Percentiles rank a stretch among this genome's conserved stretches.
phyloP scores from a whole-genome alignment of 108 stramenopile genomes.

The Stephanodiscus triporus region DNA sequence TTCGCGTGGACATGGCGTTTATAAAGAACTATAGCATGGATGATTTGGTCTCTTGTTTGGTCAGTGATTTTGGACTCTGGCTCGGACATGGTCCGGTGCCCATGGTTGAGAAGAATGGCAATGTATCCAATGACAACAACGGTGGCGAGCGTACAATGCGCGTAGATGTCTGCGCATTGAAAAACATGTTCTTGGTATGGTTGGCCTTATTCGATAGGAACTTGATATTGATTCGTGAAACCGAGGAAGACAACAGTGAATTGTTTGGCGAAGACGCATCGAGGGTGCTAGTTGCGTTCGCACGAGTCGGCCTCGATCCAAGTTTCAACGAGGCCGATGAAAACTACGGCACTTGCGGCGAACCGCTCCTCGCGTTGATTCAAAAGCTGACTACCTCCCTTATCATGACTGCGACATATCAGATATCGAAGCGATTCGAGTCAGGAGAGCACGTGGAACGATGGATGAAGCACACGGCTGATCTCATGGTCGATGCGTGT shows the following conservation, averaged over 20 bases:
- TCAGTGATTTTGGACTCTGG: slow-evolving; percentile 45
- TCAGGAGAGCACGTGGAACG: slow-evolving; percentile 10
- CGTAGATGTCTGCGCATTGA: slow-evolving; percentile 30
- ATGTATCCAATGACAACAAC: slow-evolving; percentile 13
- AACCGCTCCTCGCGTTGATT: slow-evolving; percentile 12
- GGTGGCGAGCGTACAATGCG: background rate
- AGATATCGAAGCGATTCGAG: slow-evolving; percentile 26
- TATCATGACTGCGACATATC: slow-evolving; percentile 21
- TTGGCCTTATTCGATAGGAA: slow-evolving; percentile 23
- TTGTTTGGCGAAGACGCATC: slow-evolving; percentile 34
- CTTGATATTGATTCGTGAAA: slow-evolving; percentile 18
- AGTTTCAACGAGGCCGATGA: slow-evolving; percentile 26
- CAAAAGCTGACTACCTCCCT: slow-evolving; percentile 22
- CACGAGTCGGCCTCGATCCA: slow-evolving; percentile 38
- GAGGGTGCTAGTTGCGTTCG: slow-evolving; percentile 29
- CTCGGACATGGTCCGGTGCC: slow-evolving; percentile 7
- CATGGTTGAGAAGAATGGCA: slow-evolving; percentile 10
- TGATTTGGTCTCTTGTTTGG: slow-evolving; percentile 31
- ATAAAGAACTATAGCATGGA: slow-evolving; percentile 30
- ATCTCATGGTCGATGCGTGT: slow-evolving; percentile 31
- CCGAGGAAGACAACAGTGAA: background rate
- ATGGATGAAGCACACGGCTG: slow-evolving; percentile 31
- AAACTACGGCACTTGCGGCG: slow-evolving; percentile 5
- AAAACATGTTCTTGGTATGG: slow-evolving; percentile 35
- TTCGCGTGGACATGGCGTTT: slow-evolving; percentile 11